These are phyloP conservation scores for Scedosporium minutisporum DNA, from an alignment of 2,329 filamentous ascomycete genomes.

Conservation along the genomic window DNA sequence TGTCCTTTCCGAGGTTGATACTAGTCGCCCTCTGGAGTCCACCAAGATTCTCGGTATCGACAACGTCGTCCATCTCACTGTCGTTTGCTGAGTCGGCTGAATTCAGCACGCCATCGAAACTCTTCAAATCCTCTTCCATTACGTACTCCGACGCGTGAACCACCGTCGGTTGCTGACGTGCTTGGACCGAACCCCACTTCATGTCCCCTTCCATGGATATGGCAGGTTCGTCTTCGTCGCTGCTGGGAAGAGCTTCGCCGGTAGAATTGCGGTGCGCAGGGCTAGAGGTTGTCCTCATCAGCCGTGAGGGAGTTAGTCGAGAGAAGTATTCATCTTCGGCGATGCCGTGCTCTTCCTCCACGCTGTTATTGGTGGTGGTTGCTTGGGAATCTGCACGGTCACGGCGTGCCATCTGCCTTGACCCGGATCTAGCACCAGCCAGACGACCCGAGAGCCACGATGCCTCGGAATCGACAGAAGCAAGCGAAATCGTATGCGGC, in stretches of 20 bases:
- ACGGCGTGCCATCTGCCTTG: constrained; percentile 22
- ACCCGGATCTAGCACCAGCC: constrained; percentile 28
- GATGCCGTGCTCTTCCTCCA: constrained; percentile 48
- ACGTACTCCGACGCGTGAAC: constrained; percentile 44
- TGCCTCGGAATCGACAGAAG: constrained; percentile 88
- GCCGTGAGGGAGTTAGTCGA: constrained; percentile 24
- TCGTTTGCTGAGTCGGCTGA: constrained; percentile 23
- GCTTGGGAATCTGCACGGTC: constrained; percentile 18
- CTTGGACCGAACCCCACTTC: constrained; percentile 42
- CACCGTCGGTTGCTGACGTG: constrained; percentile 34
- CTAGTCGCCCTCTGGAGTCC: constrained; percentile 56
- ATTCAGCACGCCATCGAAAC: constrained; percentile 42
- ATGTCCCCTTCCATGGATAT: constrained; percentile 28
- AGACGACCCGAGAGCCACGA: constrained; percentile 84
- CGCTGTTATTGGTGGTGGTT: constrained; percentile 15
- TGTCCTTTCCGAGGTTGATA: constrained; percentile 55
- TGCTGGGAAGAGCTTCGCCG: constrained; percentile 44
- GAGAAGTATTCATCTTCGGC: constrained; percentile 55
- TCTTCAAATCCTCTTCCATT: constrained; percentile 35
- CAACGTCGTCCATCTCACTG: constrained; percentile 11
- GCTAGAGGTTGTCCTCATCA: constrained; percentile 12
- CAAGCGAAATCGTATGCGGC: constrained; percentile 71
- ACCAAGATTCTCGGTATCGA: constrained; percentile 15
- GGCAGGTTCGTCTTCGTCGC: constrained; percentile 44
- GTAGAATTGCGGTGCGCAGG: constrained; percentile 29